phyloP scores from a whole-genome alignment of 306 rosid species.

The Morella rubra region DNA sequence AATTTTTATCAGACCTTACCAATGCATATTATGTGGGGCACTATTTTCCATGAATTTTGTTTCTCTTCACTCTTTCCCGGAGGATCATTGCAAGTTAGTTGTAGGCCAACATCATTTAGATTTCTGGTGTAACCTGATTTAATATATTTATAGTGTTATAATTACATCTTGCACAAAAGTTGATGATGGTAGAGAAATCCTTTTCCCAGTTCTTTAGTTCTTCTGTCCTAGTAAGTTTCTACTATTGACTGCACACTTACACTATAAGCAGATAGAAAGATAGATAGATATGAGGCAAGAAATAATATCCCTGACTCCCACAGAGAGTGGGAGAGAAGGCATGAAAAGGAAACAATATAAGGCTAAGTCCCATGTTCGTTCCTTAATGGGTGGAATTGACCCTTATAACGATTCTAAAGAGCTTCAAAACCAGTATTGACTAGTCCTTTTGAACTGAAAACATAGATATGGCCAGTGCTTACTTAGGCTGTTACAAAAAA shows the following conservation, averaged over 20 bases:
- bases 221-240: neutral
- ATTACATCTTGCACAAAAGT: neutral
- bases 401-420: no score
- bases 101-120: neutral
- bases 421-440: no score
- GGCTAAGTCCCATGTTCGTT: no score
- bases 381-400: no score
- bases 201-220: neutral
- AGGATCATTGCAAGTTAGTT: neutral
- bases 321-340: no score
- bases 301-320: no score
- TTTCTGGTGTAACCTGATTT: neutral
- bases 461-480: no score
- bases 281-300: neutral
- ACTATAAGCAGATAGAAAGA: neutral
- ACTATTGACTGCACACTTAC: neutral
- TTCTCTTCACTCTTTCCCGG: neutral
- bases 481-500: no score
- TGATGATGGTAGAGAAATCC: neutral
- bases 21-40: neutral
- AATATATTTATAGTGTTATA: neutral
- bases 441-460: no score
- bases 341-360: no score
- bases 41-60: neutral
- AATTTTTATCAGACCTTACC: no score